A percentile compares a stretch with the other conserved stretches of the same genome.
Evolutionary conservation across 768 basidiomycete genomes (phyloP).

Genomic region (Lactarius psammicola): DNA sequence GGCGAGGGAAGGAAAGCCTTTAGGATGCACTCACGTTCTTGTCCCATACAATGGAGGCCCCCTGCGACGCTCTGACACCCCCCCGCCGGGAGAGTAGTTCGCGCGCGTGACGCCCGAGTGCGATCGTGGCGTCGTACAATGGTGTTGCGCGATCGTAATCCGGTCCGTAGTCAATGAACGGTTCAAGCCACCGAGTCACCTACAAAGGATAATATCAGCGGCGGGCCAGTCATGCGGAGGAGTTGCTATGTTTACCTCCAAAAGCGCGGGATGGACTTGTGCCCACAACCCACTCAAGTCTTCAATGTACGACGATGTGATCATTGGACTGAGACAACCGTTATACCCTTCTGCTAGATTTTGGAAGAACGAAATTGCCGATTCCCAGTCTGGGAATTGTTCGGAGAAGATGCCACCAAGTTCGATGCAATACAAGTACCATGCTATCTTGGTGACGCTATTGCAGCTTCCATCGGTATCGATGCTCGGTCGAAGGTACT

Average conservation of each 20-base stretch:
- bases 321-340: constrained; percentile 4
- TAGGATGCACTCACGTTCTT: not conserved
- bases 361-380: not conserved
- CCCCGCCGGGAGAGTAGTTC: not conserved
- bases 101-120: constrained; percentile 9
- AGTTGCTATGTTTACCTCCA: constrained; percentile 1
- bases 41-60: not conserved
- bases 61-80: not conserved
- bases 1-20: too few relatives aligned
- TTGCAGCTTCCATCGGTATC: not conserved
- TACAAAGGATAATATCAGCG: not conserved
- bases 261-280: constrained; percentile 9
- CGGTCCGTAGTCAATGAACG: constrained; percentile 20
- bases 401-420: constrained; percentile 11
- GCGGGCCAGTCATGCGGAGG: not conserved
- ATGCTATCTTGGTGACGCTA: not conserved
- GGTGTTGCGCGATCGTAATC: constrained; percentile 12
- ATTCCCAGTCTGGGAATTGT: not conserved
- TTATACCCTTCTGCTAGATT: not conserved
- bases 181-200: constrained; percentile 24
- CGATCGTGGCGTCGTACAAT: constrained; percentile 18
- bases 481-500: not conserved
- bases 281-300: constrained; percentile 4
- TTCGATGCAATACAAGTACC: constrained; percentile 18
- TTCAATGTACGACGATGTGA: constrained; percentile 14